These are phyloP conservation scores for Ceratobasidium sp. DNA, from an alignment of 1,284 basidiomycete genomes.

Conservation along the genomic window DNA sequence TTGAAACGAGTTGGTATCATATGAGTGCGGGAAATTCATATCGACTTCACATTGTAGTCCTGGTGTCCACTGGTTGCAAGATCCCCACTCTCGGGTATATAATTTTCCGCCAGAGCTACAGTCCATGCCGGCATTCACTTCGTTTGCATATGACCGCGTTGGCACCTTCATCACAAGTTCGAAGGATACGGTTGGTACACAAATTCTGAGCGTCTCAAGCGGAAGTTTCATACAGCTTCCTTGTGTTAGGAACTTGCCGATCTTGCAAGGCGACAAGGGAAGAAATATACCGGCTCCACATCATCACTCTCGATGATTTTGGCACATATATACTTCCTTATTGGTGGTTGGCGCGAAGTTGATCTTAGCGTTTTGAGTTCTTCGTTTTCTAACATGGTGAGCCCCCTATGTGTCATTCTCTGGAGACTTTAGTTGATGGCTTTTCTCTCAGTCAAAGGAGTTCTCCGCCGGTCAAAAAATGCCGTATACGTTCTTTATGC, in stretches of 20 bases:
- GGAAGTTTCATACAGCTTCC: neutral
- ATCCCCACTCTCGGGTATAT: slow-evolving; percentile 86
- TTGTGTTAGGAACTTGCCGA: slow-evolving; percentile 67
- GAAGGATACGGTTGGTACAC: slow-evolving; percentile 69
- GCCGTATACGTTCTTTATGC: slow-evolving; percentile 77
- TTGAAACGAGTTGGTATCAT: slow-evolving; percentile 36
- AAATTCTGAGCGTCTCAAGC: neutral
- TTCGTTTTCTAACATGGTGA: slow-evolving; percentile 71
- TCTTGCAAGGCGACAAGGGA: slow-evolving; percentile 69
- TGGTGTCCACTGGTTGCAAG: slow-evolving; percentile 91
- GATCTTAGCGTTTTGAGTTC: slow-evolving; percentile 68
- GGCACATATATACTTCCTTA: slow-evolving; percentile 87
- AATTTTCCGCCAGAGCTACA: slow-evolving; percentile 83
- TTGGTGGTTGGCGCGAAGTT: slow-evolving; percentile 71
- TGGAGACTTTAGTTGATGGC: slow-evolving; percentile 12
- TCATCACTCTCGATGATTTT: slow-evolving; percentile 90
- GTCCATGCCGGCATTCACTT: slow-evolving; percentile 78
- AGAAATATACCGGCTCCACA: slow-evolving; percentile 86
- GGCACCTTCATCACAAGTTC: slow-evolving; percentile 85
- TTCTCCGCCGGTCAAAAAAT: slow-evolving; percentile 87
- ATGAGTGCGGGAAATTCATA: neutral
- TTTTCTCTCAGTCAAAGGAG: slow-evolving; percentile 60
- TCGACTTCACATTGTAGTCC: slow-evolving; percentile 62
- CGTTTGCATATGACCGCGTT: slow-evolving; percentile 90
- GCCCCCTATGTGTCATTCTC: slow-evolving; percentile 46